Evolutionary conservation across 1,284 basidiomycete genomes (phyloP).

Genomic region (Hymenochaete sp.): DNA sequence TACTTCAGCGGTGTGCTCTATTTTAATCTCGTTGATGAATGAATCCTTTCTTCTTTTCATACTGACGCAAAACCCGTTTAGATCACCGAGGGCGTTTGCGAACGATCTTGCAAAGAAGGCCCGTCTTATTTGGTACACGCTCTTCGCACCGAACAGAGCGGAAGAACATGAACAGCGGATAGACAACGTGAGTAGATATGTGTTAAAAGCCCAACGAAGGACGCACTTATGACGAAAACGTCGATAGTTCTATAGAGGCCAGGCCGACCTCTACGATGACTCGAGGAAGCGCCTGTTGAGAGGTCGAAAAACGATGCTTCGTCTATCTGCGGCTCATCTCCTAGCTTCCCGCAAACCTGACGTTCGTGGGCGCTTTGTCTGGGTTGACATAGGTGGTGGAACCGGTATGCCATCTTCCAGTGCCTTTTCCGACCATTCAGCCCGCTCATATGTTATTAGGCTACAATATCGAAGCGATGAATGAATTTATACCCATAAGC

Average conservation of each 20-base stretch:
- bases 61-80: too few relatives aligned
- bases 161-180: conserved; percentile 35
- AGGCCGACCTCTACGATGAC: conserved; percentile 63
- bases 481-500: conserved; percentile 56
- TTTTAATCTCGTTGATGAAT: too few relatives aligned
- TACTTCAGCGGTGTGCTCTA: too few relatives aligned
- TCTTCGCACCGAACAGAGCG: conserved; percentile 33
- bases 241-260: conserved; percentile 53
- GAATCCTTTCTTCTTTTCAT: too few relatives aligned
- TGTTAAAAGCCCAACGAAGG: not conserved
- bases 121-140: conserved; percentile 42
- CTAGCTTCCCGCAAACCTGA: conserved; percentile 36
- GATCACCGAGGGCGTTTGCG: too few relatives aligned
- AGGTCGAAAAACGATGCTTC: conserved; percentile 65
- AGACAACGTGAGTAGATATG: conserved; percentile 29
- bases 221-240: not conserved
- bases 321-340: conserved; percentile 62
- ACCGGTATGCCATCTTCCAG: conserved; percentile 47
- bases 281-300: conserved; percentile 54
- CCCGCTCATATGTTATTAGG: conserved; percentile 30
- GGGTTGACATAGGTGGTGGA: conserved; percentile 80
- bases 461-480: conserved; percentile 80
- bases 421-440: too few relatives aligned
- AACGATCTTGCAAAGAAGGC: conserved; percentile 17
- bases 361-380: conserved; percentile 49